Base-by-base conservation (phyloP, 2,329 filamentous ascomycete species). In the Colletotrichum kahawae region DNA sequence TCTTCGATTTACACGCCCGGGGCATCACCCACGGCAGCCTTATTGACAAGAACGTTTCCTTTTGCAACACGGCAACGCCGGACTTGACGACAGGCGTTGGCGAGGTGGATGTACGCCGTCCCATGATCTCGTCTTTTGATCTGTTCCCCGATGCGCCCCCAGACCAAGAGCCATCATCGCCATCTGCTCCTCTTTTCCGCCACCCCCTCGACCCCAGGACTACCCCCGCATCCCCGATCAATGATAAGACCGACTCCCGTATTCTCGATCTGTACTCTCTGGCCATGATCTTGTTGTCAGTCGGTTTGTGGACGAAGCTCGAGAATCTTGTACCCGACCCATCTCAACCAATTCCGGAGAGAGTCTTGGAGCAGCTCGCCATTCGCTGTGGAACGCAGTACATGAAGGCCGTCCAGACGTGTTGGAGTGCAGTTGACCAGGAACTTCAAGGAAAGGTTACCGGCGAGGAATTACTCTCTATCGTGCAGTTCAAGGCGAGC, bases 301-400 rank as follows among this genome's bases (percentile, higher is more conserved):
- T 96, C 68, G 94, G 94, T 8, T 84, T 96, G 10, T 96, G 94
- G 94, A 91, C 90, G 5, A 92, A 91, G 13, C 86, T 95, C 0
- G 90, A 91, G 70, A 85, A 87, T 21, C 83, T 92, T 0, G 85
- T 88, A 1, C 82, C 88, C 0, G 83, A 85, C 48, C 85, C 79
- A 79, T 87, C 82, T 59, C 83, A 84, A 0, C 82, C 91, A 14
- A 89, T 94, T 31, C 85, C 90, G 1, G 90, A 92, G 75, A 90
- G 92, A 33, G 88, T 91, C 0, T 84, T 94, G 4, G 88, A 92
- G 2, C 90, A 91, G 77, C 85, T 95, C 2, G 89, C 92, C 0
- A 90, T 91, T 5, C 91, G 91, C 80, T 95, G 94, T 78, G 94
- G 94, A 16, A 93, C 91, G 9, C 87, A 94, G 0, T 96, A 95